A percentile compares a stretch with the other conserved stretches of the same genome.
Conservation (phyloP, 805 yeast species). For the Ogataea glucozyma region DNA sequence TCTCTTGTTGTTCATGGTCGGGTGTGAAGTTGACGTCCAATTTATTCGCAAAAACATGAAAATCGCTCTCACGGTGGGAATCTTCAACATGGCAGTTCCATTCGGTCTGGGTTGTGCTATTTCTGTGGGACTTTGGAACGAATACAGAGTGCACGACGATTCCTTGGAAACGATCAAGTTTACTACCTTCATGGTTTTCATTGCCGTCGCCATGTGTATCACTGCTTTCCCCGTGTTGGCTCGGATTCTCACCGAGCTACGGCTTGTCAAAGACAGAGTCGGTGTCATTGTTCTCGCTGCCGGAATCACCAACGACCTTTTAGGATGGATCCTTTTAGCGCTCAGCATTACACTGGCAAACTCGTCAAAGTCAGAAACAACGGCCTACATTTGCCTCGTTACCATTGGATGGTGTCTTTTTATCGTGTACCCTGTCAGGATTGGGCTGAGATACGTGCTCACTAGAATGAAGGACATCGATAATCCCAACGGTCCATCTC, state of each 20-base stretch:
- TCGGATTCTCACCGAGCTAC: constrained; percentile 71
- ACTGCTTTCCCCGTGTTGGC: constrained; percentile 87
- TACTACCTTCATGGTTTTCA: constrained; percentile 76
- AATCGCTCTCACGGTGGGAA: constrained; percentile 68
- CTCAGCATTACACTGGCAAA: constrained; percentile 75
- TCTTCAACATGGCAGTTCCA: constrained; percentile 73
- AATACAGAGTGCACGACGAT: constrained; percentile 43
- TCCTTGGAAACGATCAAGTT: constrained; percentile 47
- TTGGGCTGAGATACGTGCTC: constrained; percentile 46
- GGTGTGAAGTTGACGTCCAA: constrained; percentile 72
- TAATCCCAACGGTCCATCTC: constrained; percentile 63
- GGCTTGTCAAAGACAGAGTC: constrained; percentile 69
- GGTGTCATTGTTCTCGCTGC: constrained; percentile 78
- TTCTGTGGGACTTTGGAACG: constrained; percentile 64
- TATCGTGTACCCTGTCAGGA: constrained; percentile 57
- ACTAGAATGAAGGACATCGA: constrained; percentile 42
- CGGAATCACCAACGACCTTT: constrained; percentile 75
- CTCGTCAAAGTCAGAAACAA: constrained; percentile 64
- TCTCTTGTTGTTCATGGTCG: constrained; percentile 72
- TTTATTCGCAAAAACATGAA: constrained; percentile 61
- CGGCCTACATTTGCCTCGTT: constrained; percentile 67
- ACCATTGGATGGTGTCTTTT: constrained; percentile 70
- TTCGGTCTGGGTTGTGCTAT: constrained; percentile 78
- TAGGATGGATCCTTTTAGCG: constrained; percentile 82
- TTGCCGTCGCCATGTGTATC: constrained; percentile 80